Evolutionary conservation across 768 basidiomycete species (phyloP).

Genomic region (Leccinum broughii): DNA sequence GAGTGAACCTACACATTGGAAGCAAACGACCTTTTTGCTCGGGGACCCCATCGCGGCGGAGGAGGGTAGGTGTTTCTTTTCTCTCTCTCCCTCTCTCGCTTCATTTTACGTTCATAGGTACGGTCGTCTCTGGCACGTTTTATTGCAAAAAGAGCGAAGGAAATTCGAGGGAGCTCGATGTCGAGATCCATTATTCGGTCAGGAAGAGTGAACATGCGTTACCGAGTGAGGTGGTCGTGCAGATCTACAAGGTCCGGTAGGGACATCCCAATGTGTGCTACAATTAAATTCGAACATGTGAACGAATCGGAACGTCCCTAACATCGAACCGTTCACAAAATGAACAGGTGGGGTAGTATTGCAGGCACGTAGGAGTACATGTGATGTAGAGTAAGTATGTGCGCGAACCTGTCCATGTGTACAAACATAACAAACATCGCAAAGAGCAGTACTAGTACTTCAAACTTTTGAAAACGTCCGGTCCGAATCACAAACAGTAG

Average conservation of each 20-base stretch:
- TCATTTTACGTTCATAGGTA: conserved; percentile 45
- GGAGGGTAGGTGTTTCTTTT: conserved; percentile 54
- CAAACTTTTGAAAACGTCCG: conserved; percentile 6
- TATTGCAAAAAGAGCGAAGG: conserved; percentile 73
- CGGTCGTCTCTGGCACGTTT: conserved; percentile 76
- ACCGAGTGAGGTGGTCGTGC: conserved; percentile 54
- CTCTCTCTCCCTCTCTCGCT: not conserved
- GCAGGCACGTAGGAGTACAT: conserved; percentile 16
- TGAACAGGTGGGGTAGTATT: conserved; percentile 3
- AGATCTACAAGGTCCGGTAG: conserved; percentile 78
- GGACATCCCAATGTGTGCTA: not conserved
- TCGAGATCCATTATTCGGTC: conserved; percentile 81
- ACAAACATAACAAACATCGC: not conserved
- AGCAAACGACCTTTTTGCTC: conserved; percentile 89
- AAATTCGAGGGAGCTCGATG: conserved; percentile 86
- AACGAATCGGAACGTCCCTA: not conserved
- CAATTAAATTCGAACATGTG: not conserved
- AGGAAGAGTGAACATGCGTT: conserved; percentile 39
- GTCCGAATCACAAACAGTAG: conserved; percentile 1
- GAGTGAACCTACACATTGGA: conserved; percentile 93
- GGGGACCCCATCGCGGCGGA: conserved; percentile 72
- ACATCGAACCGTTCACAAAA: not conserved
- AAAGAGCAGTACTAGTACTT: not conserved
- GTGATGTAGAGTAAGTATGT: not conserved
- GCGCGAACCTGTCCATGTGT: not conserved